phyloP scores from a whole-genome alignment of 345 rosid genomes.

The Pistacia atlantica region DNA sequence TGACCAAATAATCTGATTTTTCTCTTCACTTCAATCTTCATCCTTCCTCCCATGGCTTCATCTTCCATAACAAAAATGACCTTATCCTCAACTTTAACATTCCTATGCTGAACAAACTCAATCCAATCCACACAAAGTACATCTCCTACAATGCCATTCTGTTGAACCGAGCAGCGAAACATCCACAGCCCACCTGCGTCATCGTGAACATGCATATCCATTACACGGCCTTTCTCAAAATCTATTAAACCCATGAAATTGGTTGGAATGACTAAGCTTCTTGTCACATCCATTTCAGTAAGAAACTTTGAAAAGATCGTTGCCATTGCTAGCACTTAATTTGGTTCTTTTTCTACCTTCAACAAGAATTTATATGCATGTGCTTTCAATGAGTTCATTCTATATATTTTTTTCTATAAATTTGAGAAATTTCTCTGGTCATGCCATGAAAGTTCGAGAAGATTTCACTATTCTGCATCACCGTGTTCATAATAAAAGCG shows the following conservation, averaged over 20 bases:
- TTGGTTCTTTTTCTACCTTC: too few relatives aligned
- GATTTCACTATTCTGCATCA: too few relatives aligned
- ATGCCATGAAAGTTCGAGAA: too few relatives aligned
- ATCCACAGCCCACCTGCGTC: neutral
- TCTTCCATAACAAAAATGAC: slow-evolving; percentile 3
- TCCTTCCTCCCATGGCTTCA: neutral
- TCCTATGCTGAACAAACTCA: slow-evolving; percentile 1
- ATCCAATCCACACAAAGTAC: slow-evolving; percentile 12
- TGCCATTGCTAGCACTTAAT: neutral
- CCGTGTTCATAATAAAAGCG: too few relatives aligned
- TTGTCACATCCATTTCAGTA: neutral
- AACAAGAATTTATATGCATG: too few relatives aligned
- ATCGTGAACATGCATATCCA: slow-evolving; percentile 14
- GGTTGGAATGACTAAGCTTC: neutral
- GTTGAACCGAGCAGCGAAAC: slow-evolving; percentile 8
- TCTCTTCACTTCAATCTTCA: slow-evolving; percentile 17
- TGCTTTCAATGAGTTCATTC: too few relatives aligned
- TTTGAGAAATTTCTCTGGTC: too few relatives aligned
- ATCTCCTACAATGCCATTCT: neutral
- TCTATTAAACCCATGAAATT: neutral
- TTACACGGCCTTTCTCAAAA: neutral
- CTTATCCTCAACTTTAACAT: slow-evolving; percentile 5
- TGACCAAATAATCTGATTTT: slow-evolving; percentile 18
- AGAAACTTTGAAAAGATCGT: neutral
- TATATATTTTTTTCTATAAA: too few relatives aligned